These are phyloP conservation scores for Aspergillus fructus DNA, from an alignment of 2,329 filamentous ascomycete genomes.

Conservation along the genomic window DNA sequence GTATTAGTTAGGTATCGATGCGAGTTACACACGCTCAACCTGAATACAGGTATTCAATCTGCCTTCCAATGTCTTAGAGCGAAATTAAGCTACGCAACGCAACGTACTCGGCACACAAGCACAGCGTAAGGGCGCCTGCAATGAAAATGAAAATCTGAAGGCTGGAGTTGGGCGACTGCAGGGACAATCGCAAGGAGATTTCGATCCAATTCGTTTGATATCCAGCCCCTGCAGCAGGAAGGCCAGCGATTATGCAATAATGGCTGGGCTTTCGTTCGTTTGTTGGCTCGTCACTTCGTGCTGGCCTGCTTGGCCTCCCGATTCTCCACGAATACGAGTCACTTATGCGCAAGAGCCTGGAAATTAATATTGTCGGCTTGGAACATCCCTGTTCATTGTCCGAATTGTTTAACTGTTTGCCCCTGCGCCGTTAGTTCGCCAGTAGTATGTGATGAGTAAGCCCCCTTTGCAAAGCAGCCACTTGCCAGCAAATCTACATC, in stretches of 20 bases:
- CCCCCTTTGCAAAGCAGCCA: background rate
- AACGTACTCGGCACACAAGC: conserved; percentile 7
- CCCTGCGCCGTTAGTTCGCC: conserved; percentile 11
- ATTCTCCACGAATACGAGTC: conserved; percentile 11
- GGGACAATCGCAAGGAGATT: conserved; percentile 14
- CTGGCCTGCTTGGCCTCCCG: background rate
- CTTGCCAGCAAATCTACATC: background rate
- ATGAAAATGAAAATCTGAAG: background rate
- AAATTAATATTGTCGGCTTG: conserved; percentile 5
- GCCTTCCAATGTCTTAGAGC: background rate
- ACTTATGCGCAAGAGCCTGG: conserved; percentile 7
- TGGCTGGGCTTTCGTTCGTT: conserved; percentile 1
- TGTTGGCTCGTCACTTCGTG: background rate
- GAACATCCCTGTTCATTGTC: conserved; percentile 14
- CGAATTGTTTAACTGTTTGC: conserved; percentile 7
- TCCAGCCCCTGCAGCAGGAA: conserved; percentile 5
- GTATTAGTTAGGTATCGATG: background rate
- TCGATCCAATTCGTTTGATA: conserved; percentile 1
- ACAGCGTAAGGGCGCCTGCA: conserved; percentile 13
- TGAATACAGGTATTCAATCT: background rate
- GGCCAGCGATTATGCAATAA: conserved; percentile 6
- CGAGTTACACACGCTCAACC: background rate
- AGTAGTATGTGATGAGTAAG: conserved; percentile 7
- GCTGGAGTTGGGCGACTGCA: conserved; percentile 6
- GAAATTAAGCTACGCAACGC: conserved; percentile 2